Conservation (phyloP, 2,329 filamentous ascomycete genomes). For the Eutypella sp. region DNA sequence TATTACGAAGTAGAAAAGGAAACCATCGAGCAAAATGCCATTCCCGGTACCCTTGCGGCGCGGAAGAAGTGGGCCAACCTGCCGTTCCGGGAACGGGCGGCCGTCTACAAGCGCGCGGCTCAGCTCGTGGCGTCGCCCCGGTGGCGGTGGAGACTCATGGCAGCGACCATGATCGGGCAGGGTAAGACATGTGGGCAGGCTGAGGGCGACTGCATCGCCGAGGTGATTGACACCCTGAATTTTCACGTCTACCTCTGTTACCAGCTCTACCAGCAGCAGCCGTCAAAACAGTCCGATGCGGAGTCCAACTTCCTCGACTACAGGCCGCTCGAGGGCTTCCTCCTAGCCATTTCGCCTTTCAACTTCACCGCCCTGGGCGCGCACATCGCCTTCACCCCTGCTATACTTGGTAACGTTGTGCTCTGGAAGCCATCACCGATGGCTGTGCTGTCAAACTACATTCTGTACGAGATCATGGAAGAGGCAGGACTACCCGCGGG, state of each 20-base stretch:
- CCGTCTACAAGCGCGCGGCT: not conserved
- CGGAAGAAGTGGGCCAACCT: not conserved
- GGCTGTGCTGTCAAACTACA: constrained; percentile 28
- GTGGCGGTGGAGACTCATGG: not conserved
- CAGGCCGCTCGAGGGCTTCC: constrained; percentile 36
- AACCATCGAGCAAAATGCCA: not conserved
- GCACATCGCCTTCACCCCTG: constrained; percentile 30
- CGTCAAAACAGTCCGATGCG: not conserved
- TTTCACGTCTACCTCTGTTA: not conserved
- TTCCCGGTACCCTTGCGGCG: not conserved
- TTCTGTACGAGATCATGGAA: constrained; percentile 34
- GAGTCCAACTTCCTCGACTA: constrained; percentile 26
- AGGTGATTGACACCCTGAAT: not conserved
- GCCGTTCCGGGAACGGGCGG: not conserved
- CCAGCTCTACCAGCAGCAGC: not conserved
- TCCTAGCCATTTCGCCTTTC: constrained; percentile 36
- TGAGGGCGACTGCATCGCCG: not conserved
- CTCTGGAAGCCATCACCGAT: constrained; percentile 36
- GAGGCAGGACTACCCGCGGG: constrained; percentile 33
- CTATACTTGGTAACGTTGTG: constrained; percentile 35
- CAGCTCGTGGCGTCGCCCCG: not conserved
- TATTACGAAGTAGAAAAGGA: not conserved
- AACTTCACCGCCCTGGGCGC: constrained; percentile 38
- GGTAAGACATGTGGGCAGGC: not conserved
- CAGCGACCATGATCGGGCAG: not conserved